Conservation (phyloP, 192 early-diverging fungal genomes). For the Lunasporangiospora selenospora region DNA sequence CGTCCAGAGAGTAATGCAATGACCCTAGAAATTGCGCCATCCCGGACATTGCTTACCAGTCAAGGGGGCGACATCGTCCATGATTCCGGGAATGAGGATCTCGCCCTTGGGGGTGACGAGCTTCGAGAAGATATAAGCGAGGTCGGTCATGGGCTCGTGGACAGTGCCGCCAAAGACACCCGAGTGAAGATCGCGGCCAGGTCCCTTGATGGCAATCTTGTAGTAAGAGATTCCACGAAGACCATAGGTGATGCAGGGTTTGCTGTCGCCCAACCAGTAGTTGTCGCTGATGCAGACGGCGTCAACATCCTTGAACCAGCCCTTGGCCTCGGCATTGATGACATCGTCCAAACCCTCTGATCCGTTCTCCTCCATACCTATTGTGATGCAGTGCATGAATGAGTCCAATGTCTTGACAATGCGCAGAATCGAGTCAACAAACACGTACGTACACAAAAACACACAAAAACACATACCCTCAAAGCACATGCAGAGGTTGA, state of each 20-base stretch:
- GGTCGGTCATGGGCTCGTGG: conserved; percentile 99
- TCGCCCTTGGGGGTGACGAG: conserved; percentile 86
- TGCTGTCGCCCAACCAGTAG: conserved; percentile 96
- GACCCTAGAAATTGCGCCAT: too few species aligned
- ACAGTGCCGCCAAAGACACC: conserved; percentile 95
- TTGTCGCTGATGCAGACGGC: conserved; percentile 98
- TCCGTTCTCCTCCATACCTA: conserved; percentile 74
- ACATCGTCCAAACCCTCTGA: conserved; percentile 94
- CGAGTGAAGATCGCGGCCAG: conserved; percentile 93
- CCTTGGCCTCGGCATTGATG: conserved; percentile 85
- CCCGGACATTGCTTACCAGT: conserved; percentile 60
- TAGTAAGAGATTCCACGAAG: conserved; percentile 83
- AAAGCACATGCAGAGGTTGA: conserved; percentile 97
- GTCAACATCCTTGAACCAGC: conserved; percentile 91
- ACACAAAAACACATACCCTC: conserved; percentile 86
- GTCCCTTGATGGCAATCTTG: conserved; percentile 75
- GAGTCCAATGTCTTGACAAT: too few species aligned
- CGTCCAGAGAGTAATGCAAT: too few species aligned
- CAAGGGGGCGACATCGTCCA: conserved; percentile 88
- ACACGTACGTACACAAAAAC: too few species aligned
- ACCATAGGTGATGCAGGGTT: conserved; percentile 98
- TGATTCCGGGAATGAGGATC: conserved; percentile 92
- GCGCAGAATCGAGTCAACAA: too few species aligned
- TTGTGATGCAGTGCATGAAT: too few species aligned
- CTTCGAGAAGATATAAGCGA: conserved; percentile 81